These are phyloP conservation scores for Moesziomyces parantarcticus DNA, from an alignment of 1,284 basidiomycete species.

Conservation along the genomic window DNA sequence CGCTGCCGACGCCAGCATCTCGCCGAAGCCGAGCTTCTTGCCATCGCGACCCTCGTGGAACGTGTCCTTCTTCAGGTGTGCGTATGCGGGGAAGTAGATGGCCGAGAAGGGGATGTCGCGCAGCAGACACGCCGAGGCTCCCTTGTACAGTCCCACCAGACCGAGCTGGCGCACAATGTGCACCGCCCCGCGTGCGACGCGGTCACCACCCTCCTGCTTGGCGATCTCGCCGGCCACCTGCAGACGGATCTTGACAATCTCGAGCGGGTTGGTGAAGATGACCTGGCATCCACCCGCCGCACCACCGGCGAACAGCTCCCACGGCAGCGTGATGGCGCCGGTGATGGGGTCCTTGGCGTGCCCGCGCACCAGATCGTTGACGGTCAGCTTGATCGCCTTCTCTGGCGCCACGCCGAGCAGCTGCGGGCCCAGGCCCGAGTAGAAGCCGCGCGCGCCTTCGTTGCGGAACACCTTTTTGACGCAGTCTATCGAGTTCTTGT, in stretches of 20 bases:
- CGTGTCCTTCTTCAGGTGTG: conserved; percentile 81
- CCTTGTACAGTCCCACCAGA: conserved; percentile 90
- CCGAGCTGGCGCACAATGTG: conserved; percentile 94
- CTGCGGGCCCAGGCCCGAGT: conserved; percentile 94
- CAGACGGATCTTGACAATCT: conserved; percentile 88
- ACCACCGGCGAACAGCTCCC: conserved; percentile 93
- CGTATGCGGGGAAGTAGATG: conserved; percentile 72
- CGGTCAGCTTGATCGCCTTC: conserved; percentile 92
- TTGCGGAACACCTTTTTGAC: conserved; percentile 92
- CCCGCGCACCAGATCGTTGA: conserved; percentile 90
- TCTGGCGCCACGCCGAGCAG: conserved; percentile 97
- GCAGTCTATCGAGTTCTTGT: conserved; percentile 76
- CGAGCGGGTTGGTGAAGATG: conserved; percentile 93
- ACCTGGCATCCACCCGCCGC: conserved; percentile 97
- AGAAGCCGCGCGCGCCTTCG: conserved; percentile 92
- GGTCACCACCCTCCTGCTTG: conserved; percentile 77
- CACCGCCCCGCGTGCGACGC: conserved; percentile 82
- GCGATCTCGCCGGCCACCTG: conserved; percentile 96
- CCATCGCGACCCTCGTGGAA: conserved; percentile 96
- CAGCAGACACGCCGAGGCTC: conserved; percentile 82
- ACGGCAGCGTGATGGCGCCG: conserved; percentile 84
- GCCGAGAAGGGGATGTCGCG: conserved; percentile 89
- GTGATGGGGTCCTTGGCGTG: conserved; percentile 91
- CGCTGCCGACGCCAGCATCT: conserved; percentile 85
- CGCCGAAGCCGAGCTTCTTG: conserved; percentile 89